phyloP scores from a whole-genome alignment of 208 protist genomes.

The Acanthamoeba castellanii region DNA sequence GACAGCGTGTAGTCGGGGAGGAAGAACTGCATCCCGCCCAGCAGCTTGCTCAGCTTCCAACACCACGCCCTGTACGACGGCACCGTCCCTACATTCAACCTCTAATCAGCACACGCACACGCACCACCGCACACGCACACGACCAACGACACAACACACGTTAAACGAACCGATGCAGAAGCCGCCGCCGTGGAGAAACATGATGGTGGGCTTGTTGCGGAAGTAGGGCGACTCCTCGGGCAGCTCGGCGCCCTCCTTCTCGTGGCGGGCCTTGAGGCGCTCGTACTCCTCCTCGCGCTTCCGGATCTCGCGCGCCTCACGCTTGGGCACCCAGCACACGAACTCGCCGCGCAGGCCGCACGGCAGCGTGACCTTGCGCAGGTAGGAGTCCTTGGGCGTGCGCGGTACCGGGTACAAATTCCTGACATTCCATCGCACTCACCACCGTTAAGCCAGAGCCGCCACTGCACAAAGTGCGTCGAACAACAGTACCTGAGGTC shows the following conservation, averaged over 20 bases:
- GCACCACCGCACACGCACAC: neutral
- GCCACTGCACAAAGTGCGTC: too few species aligned
- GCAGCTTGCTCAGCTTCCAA: constrained; percentile 42
- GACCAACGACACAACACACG: neutral
- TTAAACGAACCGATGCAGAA: neutral
- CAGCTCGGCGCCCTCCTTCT: constrained; percentile 13
- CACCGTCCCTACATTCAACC: neutral
- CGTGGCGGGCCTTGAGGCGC: neutral
- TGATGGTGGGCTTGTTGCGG: constrained; percentile 37
- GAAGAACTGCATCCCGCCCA: constrained; percentile 34
- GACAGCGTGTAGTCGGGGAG: constrained; percentile 17
- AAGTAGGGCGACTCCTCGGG: constrained; percentile 26
- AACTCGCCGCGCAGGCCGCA: constrained; percentile 37
- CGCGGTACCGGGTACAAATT: constrained; percentile 22
- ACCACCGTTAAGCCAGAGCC: neutral
- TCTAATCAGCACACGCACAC: neutral
- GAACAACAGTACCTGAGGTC: neutral
- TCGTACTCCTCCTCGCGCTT: constrained; percentile 11
- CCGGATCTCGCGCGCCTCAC: neutral
- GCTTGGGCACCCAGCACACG: constrained; percentile 31
- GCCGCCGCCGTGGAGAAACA: constrained; percentile 16
- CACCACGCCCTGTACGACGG: constrained; percentile 18
- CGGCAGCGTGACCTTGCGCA: neutral
- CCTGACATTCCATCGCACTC: neutral
- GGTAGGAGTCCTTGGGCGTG: neutral